Evolutionary conservation across 1,284 basidiomycete species (phyloP), one percentile per base, ranked within the genome.

Genomic region (Anthracocystis walkeri): DNA sequence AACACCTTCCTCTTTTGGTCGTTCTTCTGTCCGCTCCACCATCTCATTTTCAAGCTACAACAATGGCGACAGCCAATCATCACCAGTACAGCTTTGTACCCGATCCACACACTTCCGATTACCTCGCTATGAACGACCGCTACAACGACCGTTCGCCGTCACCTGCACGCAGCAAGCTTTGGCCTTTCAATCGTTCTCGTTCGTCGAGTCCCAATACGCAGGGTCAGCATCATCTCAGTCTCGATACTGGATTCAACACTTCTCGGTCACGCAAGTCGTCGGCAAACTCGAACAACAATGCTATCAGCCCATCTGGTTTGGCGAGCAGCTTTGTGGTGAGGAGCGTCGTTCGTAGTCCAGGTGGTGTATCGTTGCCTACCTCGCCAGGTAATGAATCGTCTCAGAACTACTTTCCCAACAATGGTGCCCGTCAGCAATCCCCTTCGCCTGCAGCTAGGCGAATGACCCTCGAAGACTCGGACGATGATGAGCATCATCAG

Each of bases 341-440:
- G 27, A 82, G 67, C 35, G 81, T 82, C 20, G 50, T 70, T n/a
- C 66, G 69, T 18, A 70, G 78, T 38, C 75, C 79, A 3, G 79
- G 79, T 21, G 81, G 81, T 18, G 81, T 82, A 7, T 68, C 63
- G 12, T 48, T 75, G 16, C 69, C 63, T 27, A 53, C 55, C 8
- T 72, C 68, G 21, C 68, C 68, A 2, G 65, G 38, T 4, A 18
- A 33, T n/a, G 64, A 65, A 8, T 27, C 49, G 8, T n/a, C 51
- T 2, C 52, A 53, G n/a, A 35, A 40, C 7, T 67, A 52, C 40
- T 64, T 60, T 31, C 12, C 45, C 7, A 27, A 42, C 11, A 20
- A 42, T 38, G 35, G 14, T 10, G 21, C 44, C 0, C 50, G 58
- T 20, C 55, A 73, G 20, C 70, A 73, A 27, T 56, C 55, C 0